Conservation (phyloP, 1,284 basidiomycete genomes). For the Anthracocystis panici-leucophaei region DNA sequence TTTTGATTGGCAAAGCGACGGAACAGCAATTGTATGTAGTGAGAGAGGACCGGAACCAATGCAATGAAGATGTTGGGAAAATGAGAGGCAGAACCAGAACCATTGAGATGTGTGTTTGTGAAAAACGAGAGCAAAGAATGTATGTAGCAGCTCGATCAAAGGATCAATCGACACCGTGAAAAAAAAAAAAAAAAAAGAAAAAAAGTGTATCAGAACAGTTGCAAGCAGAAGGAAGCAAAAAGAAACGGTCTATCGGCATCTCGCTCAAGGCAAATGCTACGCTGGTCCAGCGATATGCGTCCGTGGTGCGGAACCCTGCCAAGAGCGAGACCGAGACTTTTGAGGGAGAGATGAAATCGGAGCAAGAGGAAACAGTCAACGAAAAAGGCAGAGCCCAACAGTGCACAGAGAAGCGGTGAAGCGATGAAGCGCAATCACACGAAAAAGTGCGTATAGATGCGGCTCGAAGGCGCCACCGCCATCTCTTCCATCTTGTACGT, state of each 20-base stretch:
- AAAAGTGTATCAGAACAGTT: no score
- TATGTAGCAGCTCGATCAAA: conserved; percentile 1
- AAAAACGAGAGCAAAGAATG: not conserved
- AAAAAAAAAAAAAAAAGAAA: not conserved
- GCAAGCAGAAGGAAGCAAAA: not conserved
- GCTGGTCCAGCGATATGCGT: no score
- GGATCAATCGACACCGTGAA: not conserved
- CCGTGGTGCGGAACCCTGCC: not conserved
- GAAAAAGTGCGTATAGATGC: conserved; percentile 68
- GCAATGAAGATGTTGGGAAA: conserved; percentile 14
- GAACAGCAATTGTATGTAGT: conserved; percentile 4
- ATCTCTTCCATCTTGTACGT: conserved; percentile 99
- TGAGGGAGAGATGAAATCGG: not conserved
- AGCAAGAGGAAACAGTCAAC: conserved; percentile 1
- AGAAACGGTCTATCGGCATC: not conserved
- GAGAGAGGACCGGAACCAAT: conserved; percentile 10
- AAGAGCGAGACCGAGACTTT: not conserved
- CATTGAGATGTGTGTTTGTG: not conserved
- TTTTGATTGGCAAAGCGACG: conserved; percentile 6
- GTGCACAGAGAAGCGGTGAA: no score
- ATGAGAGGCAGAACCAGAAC: conserved; percentile 1
- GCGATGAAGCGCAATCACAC: conserved; percentile 33
- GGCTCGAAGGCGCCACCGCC: conserved; percentile 80
- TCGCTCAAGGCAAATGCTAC: not conserved
- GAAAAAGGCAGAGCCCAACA: not conserved